These are phyloP conservation scores for Lactarius hatsudake DNA, from an alignment of 768 basidiomycete genomes.

Conservation along the genomic window DNA sequence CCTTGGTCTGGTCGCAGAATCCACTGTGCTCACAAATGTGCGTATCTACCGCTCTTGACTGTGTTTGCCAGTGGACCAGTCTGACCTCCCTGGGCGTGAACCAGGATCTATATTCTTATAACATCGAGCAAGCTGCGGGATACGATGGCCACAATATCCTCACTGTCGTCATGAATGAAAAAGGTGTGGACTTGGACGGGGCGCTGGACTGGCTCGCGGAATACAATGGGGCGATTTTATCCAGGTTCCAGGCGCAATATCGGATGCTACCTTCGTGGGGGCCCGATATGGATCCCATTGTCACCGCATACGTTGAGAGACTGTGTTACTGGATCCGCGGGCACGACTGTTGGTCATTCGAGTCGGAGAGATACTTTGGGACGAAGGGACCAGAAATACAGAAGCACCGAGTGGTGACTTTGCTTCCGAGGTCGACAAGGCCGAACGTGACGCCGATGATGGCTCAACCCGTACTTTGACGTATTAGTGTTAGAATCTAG, in stretches of 20 bases:
- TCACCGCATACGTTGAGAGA: slow-evolving; percentile 38
- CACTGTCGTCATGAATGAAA: slow-evolving; percentile 41
- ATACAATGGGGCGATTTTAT: slow-evolving; percentile 30
- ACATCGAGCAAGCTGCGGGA: slow-evolving; percentile 40
- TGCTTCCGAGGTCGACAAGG: slow-evolving; percentile 4
- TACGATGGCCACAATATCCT: slow-evolving; percentile 43
- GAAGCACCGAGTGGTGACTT: background rate
- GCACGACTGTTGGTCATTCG: slow-evolving; percentile 37
- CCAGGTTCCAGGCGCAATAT: slow-evolving; percentile 35
- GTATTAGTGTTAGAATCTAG: too few species aligned
- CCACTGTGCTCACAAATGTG: slow-evolving; percentile 42
- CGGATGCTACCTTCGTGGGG: slow-evolving; percentile 38
- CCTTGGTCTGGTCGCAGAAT: slow-evolving; percentile 32
- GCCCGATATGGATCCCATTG: slow-evolving; percentile 34
- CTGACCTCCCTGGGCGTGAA: background rate
- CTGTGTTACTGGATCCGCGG: slow-evolving; percentile 41
- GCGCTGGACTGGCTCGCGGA: slow-evolving; percentile 40
- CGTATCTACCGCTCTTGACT: slow-evolving; percentile 1
- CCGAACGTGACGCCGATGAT: slow-evolving; percentile 19
- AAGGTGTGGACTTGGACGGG: slow-evolving; percentile 35
- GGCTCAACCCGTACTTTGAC: background rate
- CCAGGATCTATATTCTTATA: slow-evolving; percentile 43
- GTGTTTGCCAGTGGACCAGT: background rate
- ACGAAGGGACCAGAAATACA: slow-evolving; percentile 32
- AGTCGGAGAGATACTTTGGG: slow-evolving; percentile 37